Conservation (phyloP, 257 asterid species). For the Jasminum sambac region DNA sequence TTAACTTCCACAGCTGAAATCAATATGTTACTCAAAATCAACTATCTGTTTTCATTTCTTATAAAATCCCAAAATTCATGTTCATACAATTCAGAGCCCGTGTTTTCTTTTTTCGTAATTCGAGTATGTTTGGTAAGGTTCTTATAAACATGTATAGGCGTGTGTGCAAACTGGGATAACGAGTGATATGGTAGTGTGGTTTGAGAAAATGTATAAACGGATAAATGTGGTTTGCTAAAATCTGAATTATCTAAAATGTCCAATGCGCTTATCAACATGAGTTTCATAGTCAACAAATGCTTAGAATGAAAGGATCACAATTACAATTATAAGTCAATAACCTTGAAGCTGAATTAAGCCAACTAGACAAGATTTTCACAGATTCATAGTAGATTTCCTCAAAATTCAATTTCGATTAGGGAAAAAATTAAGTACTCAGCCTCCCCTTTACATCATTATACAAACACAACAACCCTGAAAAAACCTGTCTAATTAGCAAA, state of each 20-base stretch:
- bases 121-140: not conserved
- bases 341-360: too few relatives aligned
- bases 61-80: not conserved
- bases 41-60: not conserved
- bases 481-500: not conserved
- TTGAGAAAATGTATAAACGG: too few relatives aligned
- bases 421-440: not conserved
- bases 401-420: not conserved
- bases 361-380: too few relatives aligned
- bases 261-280: too few relatives aligned
- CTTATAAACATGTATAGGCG: too few relatives aligned
- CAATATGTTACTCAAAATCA: not conserved
- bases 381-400: not conserved
- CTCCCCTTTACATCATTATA: not conserved
- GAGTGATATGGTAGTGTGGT: too few relatives aligned
- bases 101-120: not conserved
- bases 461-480: not conserved
- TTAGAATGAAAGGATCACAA: too few relatives aligned
- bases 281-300: too few relatives aligned
- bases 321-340: too few relatives aligned
- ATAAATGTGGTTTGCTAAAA: too few relatives aligned
- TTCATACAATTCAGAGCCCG: not conserved
- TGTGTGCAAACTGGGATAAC: too few relatives aligned
- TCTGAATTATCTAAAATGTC: too few relatives aligned
- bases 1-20: not conserved